These are phyloP conservation scores for Thielaviopsis cerberus DNA, from an alignment of 2,329 filamentous ascomycete species.

Conservation along the genomic window DNA sequence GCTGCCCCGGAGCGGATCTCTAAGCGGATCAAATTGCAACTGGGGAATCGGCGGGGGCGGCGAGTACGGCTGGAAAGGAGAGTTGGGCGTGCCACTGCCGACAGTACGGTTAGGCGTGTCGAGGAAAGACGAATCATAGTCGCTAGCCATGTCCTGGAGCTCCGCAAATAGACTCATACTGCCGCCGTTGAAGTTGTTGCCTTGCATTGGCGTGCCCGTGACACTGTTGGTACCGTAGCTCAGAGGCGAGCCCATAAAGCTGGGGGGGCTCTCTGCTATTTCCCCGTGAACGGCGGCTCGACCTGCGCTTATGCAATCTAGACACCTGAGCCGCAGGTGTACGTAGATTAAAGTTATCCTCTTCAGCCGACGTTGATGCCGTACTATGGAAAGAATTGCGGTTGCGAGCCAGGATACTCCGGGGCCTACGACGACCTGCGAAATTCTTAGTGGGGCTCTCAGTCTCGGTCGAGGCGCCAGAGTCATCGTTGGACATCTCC, in stretches of 20 bases:
- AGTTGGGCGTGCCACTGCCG: constrained; percentile 31
- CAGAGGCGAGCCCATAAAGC: constrained; percentile 38
- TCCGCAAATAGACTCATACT: constrained; percentile 81
- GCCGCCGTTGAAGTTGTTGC: constrained; percentile 23
- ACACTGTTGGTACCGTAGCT: constrained; percentile 33
- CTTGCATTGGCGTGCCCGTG: constrained; percentile 28
- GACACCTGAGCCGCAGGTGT: constrained; percentile 46
- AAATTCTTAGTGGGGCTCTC: constrained; percentile 37
- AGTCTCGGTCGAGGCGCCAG: constrained; percentile 71
- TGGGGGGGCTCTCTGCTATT: constrained; percentile 37
- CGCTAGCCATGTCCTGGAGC: constrained; percentile 59
- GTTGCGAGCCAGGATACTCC: constrained; percentile 29
- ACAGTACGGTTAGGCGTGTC: constrained; percentile 37
- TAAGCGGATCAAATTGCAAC: constrained; percentile 23
- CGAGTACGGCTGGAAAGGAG: constrained; percentile 24
- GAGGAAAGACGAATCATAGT: constrained; percentile 50
- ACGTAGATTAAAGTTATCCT: constrained; percentile 30
- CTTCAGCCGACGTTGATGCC: constrained; percentile 68
- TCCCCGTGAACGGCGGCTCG: constrained; percentile 45
- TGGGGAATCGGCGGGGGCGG: constrained; percentile 31
- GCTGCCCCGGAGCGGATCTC: constrained; percentile 3
- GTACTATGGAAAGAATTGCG: constrained; percentile 66
- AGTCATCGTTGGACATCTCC: constrained; percentile 41
- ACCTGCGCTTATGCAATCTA: constrained; percentile 48
- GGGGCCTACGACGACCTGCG: constrained; percentile 24